These are phyloP conservation scores for Sarcomyxa edulis DNA, from an alignment of 768 basidiomycete genomes.

Conservation along the genomic window DNA sequence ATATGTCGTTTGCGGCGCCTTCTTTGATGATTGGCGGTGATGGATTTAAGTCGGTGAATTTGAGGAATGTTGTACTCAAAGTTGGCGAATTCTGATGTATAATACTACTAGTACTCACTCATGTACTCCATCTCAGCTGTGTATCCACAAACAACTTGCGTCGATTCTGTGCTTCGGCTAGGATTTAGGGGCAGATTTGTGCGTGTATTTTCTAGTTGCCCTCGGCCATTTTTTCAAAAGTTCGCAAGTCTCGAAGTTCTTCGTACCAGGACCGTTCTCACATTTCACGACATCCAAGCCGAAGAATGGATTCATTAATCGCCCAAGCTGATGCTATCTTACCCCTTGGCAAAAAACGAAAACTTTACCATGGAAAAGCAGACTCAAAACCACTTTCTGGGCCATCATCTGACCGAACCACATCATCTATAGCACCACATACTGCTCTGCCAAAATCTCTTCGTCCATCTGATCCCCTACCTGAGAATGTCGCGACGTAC, in stretches of 20 bases:
- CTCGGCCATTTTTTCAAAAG: too few species aligned
- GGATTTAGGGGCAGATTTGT: too few species aligned
- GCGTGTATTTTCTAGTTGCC: too few species aligned
- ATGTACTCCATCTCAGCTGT: too few species aligned
- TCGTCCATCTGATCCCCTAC: conserved; percentile 39
- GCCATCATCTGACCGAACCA: conserved; percentile 39
- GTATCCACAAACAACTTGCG: too few species aligned
- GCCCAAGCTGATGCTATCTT: conserved; percentile 60
- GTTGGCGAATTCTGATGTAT: too few species aligned
- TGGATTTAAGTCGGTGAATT: conserved; percentile 17
- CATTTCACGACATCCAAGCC: too few species aligned
- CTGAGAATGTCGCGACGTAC: conserved; percentile 44
- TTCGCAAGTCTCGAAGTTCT: too few species aligned
- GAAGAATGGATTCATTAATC: conserved; percentile 64
- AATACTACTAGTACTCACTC: too few species aligned
- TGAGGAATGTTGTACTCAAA: conserved; percentile 4
- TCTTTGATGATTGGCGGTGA: conserved; percentile 26
- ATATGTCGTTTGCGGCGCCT: conserved; percentile 42
- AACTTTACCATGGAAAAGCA: conserved; percentile 18
- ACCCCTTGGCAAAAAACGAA: conserved; percentile 42
- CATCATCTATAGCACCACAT: conserved; percentile 49
- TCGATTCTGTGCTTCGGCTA: too few species aligned
- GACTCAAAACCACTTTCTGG: conserved; percentile 19
- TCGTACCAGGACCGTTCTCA: too few species aligned
- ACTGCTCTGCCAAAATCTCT: conserved; percentile 71